Base-by-base conservation (phyloP, 345 rosid genomes). In the Eucalyptus urophylla region DNA sequence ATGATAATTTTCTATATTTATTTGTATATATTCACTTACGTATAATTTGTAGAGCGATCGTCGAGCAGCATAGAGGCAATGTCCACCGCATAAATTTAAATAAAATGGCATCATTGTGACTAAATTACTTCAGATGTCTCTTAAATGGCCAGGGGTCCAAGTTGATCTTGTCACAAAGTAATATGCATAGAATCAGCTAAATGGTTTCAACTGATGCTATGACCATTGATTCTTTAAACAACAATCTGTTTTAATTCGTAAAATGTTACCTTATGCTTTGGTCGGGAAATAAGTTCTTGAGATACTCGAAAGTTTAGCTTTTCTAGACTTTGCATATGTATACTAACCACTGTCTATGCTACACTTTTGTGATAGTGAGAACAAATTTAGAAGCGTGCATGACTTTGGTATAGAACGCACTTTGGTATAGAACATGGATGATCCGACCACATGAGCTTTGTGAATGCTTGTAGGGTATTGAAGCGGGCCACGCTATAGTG, bases 161-260 rank as follows among this genome's bases (percentile, higher is more conserved):
- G 98, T 96, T 25, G 96, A 97, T 92, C 98, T 99, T 1, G 96
- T 94, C 51, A 81, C 92, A n/a, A 96, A 95, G 88, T 13, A 31
- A 31, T 93, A 94, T 53, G 99, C 96, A 3, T 90, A 95, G 86
- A 89, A 62, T 25, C 92, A 95, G 51, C 99, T 99, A 14, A 45
- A 40, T 2, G 97, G 96, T 88, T 96, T 97, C 2, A 97, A 97
- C 4, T 95, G 97, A 44, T 95, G 99, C 94, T 94, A 95, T 88
- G 95, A 88, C 89, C 98, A 95, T 67, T 97, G 92, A 94, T 54
- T 88, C 90, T 86, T 80, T 37, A 80, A 65, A 76, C 12, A 16
- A 11, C 45, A 24, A 47, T 81, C 24, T 13, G 85, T 87, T 87
- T 87, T 27, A 0, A 27, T 27, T 25, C 14, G 31, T 60, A 60